Evolutionary conservation across 2,329 filamentous ascomycete species (phyloP).

Genomic region (Fusarium newnesense): DNA sequence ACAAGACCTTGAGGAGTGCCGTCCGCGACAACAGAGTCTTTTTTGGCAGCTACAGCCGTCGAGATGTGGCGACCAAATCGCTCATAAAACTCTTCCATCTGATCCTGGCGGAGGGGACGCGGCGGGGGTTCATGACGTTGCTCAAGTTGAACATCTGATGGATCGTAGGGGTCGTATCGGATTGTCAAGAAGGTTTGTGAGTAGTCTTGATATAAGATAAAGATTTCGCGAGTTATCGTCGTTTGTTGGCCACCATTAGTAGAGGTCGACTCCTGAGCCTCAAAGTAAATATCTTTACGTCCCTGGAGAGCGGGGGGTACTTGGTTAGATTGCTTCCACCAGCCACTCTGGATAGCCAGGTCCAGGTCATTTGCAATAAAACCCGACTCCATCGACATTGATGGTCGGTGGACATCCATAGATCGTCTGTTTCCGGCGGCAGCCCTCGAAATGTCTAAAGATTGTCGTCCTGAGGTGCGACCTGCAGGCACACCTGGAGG

Average conservation of each 20-base stretch:
- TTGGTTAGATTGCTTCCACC: constrained; percentile 87
- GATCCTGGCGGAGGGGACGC: constrained; percentile 84
- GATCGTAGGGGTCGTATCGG: constrained; percentile 79
- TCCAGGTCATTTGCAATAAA: constrained; percentile 92
- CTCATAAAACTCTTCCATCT: constrained; percentile 87
- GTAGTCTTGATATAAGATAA: constrained; percentile 94
- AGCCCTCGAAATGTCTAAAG: constrained; percentile 52
- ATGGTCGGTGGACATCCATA: constrained; percentile 79
- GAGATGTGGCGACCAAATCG: constrained; percentile 83
- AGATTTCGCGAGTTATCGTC: constrained; percentile 81
- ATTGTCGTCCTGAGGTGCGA: constrained; percentile 45
- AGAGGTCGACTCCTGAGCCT: constrained; percentile 81
- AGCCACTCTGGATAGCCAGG: constrained; percentile 76
- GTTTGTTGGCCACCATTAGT: constrained; percentile 76
- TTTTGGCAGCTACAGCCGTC: constrained; percentile 74
- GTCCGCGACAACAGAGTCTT: constrained; percentile 84
- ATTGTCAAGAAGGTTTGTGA: constrained; percentile 91
- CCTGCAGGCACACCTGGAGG: constrained; percentile 49
- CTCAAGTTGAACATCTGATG: constrained; percentile 77
- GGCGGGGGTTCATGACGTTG: constrained; percentile 90
- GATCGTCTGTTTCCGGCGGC: constrained; percentile 65
- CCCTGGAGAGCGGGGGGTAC: constrained; percentile 85
- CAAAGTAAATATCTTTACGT: constrained; percentile 83
- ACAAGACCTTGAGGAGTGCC: constrained; percentile 83
- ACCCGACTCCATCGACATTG: constrained; percentile 78